Base-by-base conservation (phyloP, 2,329 filamentous ascomycete species). In the Bipolaris oryzae region DNA sequence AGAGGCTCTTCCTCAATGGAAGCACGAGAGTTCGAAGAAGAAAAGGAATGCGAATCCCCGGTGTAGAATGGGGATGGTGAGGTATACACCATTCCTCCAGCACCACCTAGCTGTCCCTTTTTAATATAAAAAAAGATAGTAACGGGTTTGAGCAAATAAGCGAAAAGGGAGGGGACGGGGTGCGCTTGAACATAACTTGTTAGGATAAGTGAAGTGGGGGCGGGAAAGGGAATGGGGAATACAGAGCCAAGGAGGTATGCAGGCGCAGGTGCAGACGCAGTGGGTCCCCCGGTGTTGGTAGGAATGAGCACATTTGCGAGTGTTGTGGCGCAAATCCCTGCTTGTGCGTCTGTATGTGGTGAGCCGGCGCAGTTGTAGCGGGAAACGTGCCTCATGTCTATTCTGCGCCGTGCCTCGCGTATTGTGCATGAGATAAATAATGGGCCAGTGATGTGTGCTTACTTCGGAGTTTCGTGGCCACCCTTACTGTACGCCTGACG, bases 271-370 rank as follows among this genome's bases (percentile, higher is more conserved):
- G 21, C 21, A 23, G 25, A 21, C 20, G n/a, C 16, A 13, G 1
- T 7, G 6, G 1, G 43, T 20, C 18, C 1, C 2, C 16, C 2
- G 16, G 23, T 18, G 33, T 23, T 31, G 7, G 34, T 1, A 7
- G 13, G 7, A 7, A 35, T 34, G 57, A 57, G 47, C 47, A 51
- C 43, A 35, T 57, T 56, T 53, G 57, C 48, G 53, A 56, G 11
- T 3, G 23, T 53, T 56, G 34, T 53, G 35, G 49, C 49, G 15
- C 16, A 35, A 18, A 18, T 11, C 20, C 44, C 31, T 47, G 31
- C 44, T n/a, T 5, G 9, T n/a, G 34, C 35, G 23, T 6, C 3
- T 18, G 23, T 37, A 28, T 28, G 25, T 28, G 25, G 25, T 28
- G 25, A 35, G 34, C 15, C 23, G 15, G 15, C 5, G 23, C n/a